phyloP scores from a whole-genome alignment of 768 basidiomycete genomes.

The Kwoniella botswanensis region DNA sequence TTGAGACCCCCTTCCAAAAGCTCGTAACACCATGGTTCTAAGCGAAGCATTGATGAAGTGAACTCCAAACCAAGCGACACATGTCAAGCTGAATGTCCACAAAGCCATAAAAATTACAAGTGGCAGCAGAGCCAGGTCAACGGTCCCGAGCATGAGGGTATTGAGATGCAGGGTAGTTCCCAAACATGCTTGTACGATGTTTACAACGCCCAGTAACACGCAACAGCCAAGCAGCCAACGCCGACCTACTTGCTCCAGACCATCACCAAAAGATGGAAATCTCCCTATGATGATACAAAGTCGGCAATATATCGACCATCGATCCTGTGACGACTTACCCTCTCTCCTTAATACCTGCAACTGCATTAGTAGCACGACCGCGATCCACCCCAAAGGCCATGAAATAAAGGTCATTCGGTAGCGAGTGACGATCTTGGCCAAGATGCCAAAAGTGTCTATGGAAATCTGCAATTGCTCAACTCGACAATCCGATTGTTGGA shows the following conservation, averaged over 20 bases:
- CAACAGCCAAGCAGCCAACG: constrained; percentile 59
- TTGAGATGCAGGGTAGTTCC: not conserved
- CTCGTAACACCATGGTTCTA: not conserved
- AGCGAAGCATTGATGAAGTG: not conserved
- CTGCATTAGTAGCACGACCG: not conserved
- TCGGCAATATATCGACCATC: not conserved
- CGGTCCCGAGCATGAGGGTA: constrained; percentile 8
- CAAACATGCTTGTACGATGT: not conserved
- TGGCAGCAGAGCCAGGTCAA: constrained; percentile 4
- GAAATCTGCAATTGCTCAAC: constrained; percentile 62
- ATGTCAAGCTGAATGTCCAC: constrained; percentile 15
- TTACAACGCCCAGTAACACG: constrained; percentile 57
- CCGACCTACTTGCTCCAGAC: constrained; percentile 12
- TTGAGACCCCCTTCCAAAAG: not conserved
- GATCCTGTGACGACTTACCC: constrained; percentile 14
- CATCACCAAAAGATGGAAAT: constrained; percentile 29
- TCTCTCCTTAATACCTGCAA: not conserved
- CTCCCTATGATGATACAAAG: constrained; percentile 4
- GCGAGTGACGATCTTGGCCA: constrained; percentile 73
- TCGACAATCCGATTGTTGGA: constrained; percentile 61
- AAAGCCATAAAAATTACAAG: constrained; percentile 13
- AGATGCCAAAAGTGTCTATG: constrained; percentile 72
- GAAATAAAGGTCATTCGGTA: constrained; percentile 74
- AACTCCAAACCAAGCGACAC: not conserved
- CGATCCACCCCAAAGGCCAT: constrained; percentile 69